phyloP scores from a whole-genome alignment of 176 grass and related monocot species.

The Melocanna baccifera region DNA sequence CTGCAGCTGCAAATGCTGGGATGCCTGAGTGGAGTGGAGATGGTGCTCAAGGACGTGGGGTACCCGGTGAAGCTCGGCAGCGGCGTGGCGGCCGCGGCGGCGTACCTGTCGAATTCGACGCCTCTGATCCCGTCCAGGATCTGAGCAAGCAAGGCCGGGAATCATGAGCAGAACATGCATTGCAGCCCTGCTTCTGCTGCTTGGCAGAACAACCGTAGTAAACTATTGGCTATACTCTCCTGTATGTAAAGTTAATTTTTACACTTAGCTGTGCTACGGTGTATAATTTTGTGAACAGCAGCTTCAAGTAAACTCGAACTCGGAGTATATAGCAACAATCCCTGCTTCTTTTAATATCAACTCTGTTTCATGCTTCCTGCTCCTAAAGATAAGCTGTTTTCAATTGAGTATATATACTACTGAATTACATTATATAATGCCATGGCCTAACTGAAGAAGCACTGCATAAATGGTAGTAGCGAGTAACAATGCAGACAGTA shows the following conservation, averaged over 20 bases:
- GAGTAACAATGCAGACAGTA: background rate
- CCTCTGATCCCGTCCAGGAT: conserved; percentile 84
- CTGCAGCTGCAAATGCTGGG: conserved; percentile 89
- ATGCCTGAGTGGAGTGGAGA: conserved; percentile 83
- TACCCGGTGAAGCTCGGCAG: conserved; percentile 94
- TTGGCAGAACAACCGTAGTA: background rate
- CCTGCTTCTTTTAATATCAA: background rate
- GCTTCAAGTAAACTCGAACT: background rate
- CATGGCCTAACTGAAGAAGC: background rate
- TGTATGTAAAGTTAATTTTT: conserved; percentile 53
- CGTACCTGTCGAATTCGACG: conserved; percentile 74
- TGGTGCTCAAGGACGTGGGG: conserved; percentile 90
- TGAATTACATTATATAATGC: background rate
- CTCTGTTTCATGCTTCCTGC: conserved; percentile 1
- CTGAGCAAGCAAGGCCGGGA: conserved; percentile 21
- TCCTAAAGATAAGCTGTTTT: background rate
- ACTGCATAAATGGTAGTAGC: background rate
- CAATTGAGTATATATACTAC: background rate
- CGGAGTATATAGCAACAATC: background rate
- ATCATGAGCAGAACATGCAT: background rate
- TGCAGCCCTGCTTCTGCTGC: conserved; percentile 10
- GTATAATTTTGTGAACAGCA: conserved; percentile 26
- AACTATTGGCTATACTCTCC: conserved; percentile 17
- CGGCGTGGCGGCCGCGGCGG: conserved; percentile 76
- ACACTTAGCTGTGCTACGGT: conserved; percentile 9